Conservation (phyloP, 148 eudicot species). For the Dianthus caryophyllus region DNA sequence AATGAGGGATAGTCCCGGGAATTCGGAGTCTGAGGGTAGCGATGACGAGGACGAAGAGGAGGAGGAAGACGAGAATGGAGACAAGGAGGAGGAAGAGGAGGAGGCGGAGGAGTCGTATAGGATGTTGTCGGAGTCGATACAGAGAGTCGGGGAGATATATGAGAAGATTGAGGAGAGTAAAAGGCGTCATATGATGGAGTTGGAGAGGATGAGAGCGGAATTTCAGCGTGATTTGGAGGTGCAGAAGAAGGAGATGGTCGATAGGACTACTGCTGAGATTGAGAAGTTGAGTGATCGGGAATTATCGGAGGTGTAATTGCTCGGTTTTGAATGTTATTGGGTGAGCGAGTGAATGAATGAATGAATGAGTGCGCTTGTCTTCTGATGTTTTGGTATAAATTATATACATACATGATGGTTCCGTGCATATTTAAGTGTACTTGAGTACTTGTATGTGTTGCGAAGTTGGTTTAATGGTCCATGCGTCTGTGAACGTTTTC, state of each 20-base stretch:
- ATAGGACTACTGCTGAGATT: constrained; percentile 67
- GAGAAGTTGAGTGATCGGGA: constrained; percentile 51
- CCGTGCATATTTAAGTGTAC: neutral
- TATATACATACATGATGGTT: neutral
- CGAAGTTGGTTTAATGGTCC: neutral
- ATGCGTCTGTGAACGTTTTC: neutral
- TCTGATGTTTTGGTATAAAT: constrained; percentile 14
- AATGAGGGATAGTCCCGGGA: constrained; percentile 90
- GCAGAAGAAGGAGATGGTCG: constrained; percentile 85
- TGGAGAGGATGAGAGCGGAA: constrained; percentile 81
- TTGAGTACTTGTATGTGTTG: neutral
- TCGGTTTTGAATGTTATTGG: constrained; percentile 52
- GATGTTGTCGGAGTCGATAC: constrained; percentile 71
- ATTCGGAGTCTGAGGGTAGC: constrained; percentile 46
- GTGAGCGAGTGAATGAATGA: constrained; percentile 25
- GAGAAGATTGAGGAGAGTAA: constrained; percentile 89
- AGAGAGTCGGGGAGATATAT: constrained; percentile 82
- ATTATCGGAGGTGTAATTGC: constrained; percentile 35
- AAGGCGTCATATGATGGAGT: constrained; percentile 84
- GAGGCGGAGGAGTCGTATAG: constrained; percentile 49
- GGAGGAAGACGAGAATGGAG: constrained; percentile 14
- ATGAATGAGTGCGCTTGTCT: too few relatives aligned
- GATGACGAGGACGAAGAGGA: constrained; percentile 37
- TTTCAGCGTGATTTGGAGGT: constrained; percentile 79
- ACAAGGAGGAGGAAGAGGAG: constrained; percentile 28